These are phyloP conservation scores for Cyclotella distinguenda DNA, from an alignment of 108 stramenopile species.

Conservation along the genomic window DNA sequence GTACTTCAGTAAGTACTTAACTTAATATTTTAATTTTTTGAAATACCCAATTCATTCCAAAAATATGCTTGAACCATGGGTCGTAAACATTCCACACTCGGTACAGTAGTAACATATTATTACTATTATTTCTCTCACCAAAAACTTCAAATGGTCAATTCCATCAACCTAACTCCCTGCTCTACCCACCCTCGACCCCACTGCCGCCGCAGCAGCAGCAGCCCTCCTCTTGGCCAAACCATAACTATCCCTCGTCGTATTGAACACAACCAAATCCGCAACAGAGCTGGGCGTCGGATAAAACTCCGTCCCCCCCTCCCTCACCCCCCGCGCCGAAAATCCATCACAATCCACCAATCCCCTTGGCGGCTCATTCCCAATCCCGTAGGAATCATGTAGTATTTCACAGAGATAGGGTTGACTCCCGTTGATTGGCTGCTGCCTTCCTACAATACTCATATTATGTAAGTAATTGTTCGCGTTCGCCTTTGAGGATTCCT, in stretches of 20 bases:
- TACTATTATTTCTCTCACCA: background rate
- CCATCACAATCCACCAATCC: slow-evolving; percentile 40
- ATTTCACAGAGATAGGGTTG: slow-evolving; percentile 47
- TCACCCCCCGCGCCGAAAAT: slow-evolving; percentile 28
- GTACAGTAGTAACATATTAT: no score
- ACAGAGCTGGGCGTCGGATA: slow-evolving; percentile 24
- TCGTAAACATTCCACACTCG: no score
- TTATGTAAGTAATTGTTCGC: background rate
- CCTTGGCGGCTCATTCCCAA: slow-evolving; percentile 23
- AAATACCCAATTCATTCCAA: no score
- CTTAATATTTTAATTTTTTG: no score
- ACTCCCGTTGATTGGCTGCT: slow-evolving; percentile 40
- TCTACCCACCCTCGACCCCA: background rate
- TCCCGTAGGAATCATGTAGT: slow-evolving; percentile 50
- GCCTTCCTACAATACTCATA: slow-evolving; percentile 14
- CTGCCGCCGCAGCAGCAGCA: slow-evolving; percentile 2
- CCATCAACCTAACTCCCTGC: no score
- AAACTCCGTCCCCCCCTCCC: slow-evolving; percentile 43
- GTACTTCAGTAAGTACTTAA: background rate
- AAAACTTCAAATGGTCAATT: background rate
- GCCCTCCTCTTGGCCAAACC: slow-evolving; percentile 31
- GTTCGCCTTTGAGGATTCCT: background rate
- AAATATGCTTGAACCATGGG: no score
- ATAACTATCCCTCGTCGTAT: slow-evolving; percentile 40
- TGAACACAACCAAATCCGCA: slow-evolving; percentile 34